Conservation (phyloP, 495 filamentous ascomycete species). For the Tuber calosporum region DNA sequence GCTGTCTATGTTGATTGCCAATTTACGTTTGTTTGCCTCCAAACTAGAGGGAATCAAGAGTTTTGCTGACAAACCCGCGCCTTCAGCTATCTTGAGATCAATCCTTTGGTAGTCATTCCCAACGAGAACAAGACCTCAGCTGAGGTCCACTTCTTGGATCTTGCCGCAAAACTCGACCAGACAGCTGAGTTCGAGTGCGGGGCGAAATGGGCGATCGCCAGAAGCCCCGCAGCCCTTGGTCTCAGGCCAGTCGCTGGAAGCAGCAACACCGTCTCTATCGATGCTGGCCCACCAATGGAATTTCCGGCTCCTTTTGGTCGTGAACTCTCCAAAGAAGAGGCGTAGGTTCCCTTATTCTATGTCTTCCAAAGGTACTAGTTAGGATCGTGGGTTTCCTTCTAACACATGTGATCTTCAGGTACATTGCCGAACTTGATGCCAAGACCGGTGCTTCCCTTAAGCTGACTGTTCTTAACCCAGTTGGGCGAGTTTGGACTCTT, state of each 20-base stretch:
- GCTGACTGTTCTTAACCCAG: constrained; percentile 87
- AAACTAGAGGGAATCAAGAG: neutral
- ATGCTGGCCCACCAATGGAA: constrained; percentile 95
- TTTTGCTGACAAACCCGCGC: constrained; percentile 3
- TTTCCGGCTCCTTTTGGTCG: constrained; percentile 98
- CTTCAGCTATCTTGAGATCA: constrained; percentile 86
- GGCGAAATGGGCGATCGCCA: constrained; percentile 94
- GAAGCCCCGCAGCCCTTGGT: constrained; percentile 78
- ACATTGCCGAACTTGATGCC: constrained; percentile 95
- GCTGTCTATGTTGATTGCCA: constrained; percentile 99
- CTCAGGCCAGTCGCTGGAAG: constrained; percentile 54
- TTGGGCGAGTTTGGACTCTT: constrained; percentile 92
- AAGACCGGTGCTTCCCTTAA: constrained; percentile 99
- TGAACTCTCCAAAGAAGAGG: constrained; percentile 96
- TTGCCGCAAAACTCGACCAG: constrained; percentile 97
- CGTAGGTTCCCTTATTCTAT: constrained; percentile 42
- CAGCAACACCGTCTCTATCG: constrained; percentile 75
- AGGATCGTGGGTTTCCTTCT: constrained; percentile 2
- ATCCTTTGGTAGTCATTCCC: constrained; percentile 95
- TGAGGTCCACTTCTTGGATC: constrained; percentile 93
- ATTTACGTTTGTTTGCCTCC: constrained; percentile 57
- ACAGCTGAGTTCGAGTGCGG: constrained; percentile 99
- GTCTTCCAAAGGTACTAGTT: neutral
- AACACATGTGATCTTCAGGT: constrained; percentile 43
- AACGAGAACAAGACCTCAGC: constrained; percentile 87